phyloP scores from a whole-genome alignment of 2,329 filamentous ascomycete species.

The Pseudogymnoascus sp. region DNA sequence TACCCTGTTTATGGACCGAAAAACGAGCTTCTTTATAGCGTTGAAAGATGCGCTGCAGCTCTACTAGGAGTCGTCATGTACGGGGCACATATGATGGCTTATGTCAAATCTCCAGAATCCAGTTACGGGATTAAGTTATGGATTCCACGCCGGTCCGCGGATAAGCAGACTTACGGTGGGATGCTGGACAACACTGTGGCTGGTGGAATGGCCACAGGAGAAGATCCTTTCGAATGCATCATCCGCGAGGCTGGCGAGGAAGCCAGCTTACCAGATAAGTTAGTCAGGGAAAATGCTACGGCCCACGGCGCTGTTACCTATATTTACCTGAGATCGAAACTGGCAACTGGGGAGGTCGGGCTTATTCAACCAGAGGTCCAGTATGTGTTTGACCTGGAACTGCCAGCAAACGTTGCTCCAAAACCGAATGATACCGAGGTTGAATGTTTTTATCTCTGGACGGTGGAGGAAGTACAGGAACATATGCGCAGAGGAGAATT shows the following conservation, averaged over 20 bases:
- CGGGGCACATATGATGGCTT: conserved; percentile 76
- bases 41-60: conserved; percentile 68
- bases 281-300: conserved; percentile 55
- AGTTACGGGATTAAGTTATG: conserved; percentile 65
- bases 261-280: conserved; percentile 64
- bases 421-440: conserved; percentile 84
- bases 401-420: conserved; percentile 61
- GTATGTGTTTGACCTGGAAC: conserved; percentile 82
- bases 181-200: conserved; percentile 94
- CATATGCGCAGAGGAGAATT: conserved; percentile 67
- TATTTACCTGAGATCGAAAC: conserved; percentile 68
- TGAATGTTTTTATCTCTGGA: conserved; percentile 71
- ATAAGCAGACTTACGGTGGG: conserved; percentile 81
- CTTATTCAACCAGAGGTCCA: conserved; percentile 86
- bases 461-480: conserved; percentile 65
- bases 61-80: conserved; percentile 72
- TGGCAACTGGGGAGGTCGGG: conserved; percentile 71
- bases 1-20: conserved; percentile 67
- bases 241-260: conserved; percentile 86
- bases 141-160: conserved; percentile 68
- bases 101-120: conserved; percentile 43
- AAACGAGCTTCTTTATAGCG: conserved; percentile 58
- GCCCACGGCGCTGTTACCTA: conserved; percentile 71
- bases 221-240: conserved; percentile 72
- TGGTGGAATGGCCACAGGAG: conserved; percentile 71